Evolutionary conservation across 2,329 filamentous ascomycete genomes (phyloP).

Genomic region (Fusarium solani-melongenae): DNA sequence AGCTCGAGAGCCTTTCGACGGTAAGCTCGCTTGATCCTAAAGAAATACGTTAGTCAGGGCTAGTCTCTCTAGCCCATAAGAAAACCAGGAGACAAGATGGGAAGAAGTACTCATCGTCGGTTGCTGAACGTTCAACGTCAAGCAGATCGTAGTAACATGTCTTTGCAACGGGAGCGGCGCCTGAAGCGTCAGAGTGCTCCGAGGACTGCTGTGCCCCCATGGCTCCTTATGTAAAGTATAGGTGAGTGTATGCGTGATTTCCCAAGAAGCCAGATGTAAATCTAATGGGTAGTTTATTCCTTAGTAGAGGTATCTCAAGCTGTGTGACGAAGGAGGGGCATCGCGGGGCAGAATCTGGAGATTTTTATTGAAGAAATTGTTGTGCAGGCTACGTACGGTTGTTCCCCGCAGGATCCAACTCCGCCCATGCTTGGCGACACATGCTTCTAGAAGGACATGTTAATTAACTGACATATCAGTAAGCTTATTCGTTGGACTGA

Average conservation of each 20-base stretch:
- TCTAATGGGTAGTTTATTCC: constrained; percentile 1
- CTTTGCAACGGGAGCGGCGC: constrained; percentile 61
- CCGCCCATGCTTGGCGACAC: constrained; percentile 4
- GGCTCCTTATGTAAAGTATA: constrained; percentile 1
- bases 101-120: constrained; percentile 78
- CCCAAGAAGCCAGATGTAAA: neutral
- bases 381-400: neutral
- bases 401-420: constrained; percentile 17
- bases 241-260: neutral
- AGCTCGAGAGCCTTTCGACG: constrained; percentile 89
- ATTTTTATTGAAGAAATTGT: constrained; percentile 10
- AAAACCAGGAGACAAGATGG: neutral
- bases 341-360: constrained; percentile 28
- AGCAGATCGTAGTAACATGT: constrained; percentile 90
- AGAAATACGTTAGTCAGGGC: neutral
- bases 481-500: constrained; percentile 12
- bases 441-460: constrained; percentile 11
- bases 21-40: constrained; percentile 92
- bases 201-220: constrained; percentile 71
- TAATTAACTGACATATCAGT: constrained; percentile 1
- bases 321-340: constrained; percentile 31
- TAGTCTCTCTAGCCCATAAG: no score
- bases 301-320: neutral
- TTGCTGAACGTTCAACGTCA: constrained; percentile 76
- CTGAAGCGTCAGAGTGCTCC: constrained; percentile 49